phyloP scores from a whole-genome alignment of 495 filamentous ascomycete species.

The Penicillium desertorum region DNA sequence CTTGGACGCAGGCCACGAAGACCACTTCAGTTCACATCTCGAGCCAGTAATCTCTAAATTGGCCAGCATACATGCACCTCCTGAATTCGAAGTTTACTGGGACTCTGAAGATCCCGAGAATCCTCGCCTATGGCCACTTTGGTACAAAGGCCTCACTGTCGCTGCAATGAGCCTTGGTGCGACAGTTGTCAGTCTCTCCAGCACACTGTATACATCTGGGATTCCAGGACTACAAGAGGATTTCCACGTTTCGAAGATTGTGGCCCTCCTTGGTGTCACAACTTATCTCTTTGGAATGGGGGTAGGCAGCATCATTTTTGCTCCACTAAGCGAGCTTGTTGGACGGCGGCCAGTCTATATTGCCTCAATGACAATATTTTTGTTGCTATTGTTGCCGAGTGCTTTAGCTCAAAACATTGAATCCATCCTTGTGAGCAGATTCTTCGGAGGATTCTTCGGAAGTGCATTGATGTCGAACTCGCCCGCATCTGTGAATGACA shows the following conservation, averaged over 20 bases:
- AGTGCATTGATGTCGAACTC: conserved; percentile 74
- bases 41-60: conserved; percentile 13
- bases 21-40: not conserved
- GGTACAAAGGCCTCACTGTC: conserved; percentile 20
- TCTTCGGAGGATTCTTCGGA: conserved; percentile 75
- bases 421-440: conserved; percentile 65
- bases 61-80: conserved; percentile 10
- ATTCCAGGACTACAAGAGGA: conserved; percentile 40
- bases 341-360: conserved; percentile 2
- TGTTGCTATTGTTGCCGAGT: conserved; percentile 66
- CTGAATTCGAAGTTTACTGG: conserved; percentile 20
- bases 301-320: conserved; percentile 60
- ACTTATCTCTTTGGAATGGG: conserved; percentile 68
- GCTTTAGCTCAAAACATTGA: conserved; percentile 63
- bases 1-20: not conserved
- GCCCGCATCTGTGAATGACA: conserved; percentile 73
- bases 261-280: conserved; percentile 73
- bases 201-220: conserved; percentile 24
- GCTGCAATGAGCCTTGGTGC: conserved; percentile 19
- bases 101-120: conserved; percentile 10
- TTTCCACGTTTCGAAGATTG: conserved; percentile 58
- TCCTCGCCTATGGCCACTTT: conserved; percentile 18
- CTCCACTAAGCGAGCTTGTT: not conserved
- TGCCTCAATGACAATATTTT: not conserved
- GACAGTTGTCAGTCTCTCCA: conserved; percentile 20